These are phyloP conservation scores for Talaromyces stipitatus DNA, from an alignment of 495 filamentous ascomycete genomes.

Conservation along the genomic window DNA sequence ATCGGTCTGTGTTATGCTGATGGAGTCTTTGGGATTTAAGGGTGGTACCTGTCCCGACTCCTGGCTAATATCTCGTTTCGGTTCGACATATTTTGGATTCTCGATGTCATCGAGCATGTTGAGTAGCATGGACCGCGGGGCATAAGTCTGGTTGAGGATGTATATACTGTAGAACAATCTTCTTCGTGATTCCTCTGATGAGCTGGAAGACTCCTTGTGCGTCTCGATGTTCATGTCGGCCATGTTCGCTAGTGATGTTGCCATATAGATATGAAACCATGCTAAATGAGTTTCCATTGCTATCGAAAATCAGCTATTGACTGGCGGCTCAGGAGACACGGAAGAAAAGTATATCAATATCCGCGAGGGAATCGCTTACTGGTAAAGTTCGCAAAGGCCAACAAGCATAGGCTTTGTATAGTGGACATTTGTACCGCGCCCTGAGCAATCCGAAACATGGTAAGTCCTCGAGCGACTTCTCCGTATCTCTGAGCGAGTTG, in stretches of 20 bases:
- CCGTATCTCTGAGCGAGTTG: background rate
- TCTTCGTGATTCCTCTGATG: background rate
- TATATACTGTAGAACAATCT: slow-evolving; percentile 3
- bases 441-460: background rate
- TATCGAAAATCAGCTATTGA: background rate
- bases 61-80: background rate
- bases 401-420: slow-evolving; percentile 4
- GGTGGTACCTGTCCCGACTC: background rate
- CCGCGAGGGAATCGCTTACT: background rate
- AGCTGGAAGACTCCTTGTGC: background rate
- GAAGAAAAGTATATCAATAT: background rate
- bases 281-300: slow-evolving; percentile 1
- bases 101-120: slow-evolving; percentile 7
- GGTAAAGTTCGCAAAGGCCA: slow-evolving; percentile 2
- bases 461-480: slow-evolving; percentile 4
- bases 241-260: background rate
- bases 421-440: slow-evolving; percentile 1
- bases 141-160: slow-evolving; percentile 4
- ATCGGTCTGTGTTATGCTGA: background rate
- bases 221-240: slow-evolving; percentile 1
- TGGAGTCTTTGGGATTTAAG: background rate
- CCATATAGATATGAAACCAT: slow-evolving; percentile 1
- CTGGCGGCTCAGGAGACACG: background rate
- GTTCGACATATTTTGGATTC: slow-evolving; percentile 3
- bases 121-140: slow-evolving; percentile 1